Percentiles rank a stretch among this genome's conserved stretches.
phyloP scores from a whole-genome alignment of 2,329 filamentous ascomycete species.

The Aspergillus pseudoviridinutans region DNA sequence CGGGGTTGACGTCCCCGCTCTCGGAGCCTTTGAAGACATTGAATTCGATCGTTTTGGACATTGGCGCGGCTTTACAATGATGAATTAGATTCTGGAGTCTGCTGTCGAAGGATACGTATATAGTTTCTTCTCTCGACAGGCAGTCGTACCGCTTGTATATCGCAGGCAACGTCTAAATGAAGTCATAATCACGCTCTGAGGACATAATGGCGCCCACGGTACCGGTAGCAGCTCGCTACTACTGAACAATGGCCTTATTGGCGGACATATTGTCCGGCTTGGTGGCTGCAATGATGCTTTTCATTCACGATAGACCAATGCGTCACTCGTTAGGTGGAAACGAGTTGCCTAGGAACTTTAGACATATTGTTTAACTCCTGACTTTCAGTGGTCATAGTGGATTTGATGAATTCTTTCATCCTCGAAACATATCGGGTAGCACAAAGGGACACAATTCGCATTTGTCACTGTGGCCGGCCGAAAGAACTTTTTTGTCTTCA shows the following conservation, averaged over 20 bases:
- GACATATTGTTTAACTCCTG: background rate
- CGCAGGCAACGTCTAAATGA: background rate
- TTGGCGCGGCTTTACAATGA: background rate
- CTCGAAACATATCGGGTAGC: too few relatives aligned
- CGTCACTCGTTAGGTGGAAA: background rate
- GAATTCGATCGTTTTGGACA: slow-evolving; percentile 2
- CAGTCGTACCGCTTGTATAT: background rate
- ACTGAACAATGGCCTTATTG: background rate
- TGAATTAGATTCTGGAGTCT: background rate
- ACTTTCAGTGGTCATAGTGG: background rate
- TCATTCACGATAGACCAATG: background rate
- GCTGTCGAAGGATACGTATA: background rate
- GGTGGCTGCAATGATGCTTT: background rate
- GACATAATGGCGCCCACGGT: background rate
- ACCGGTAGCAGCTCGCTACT: background rate
- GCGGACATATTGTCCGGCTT: background rate
- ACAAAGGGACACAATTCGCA: too few relatives aligned
- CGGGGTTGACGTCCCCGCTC: slow-evolving; percentile 11
- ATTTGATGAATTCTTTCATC: too few relatives aligned
- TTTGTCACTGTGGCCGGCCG: too few relatives aligned
- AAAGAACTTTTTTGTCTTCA: background rate
- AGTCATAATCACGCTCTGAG: background rate
- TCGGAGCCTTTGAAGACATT: slow-evolving; percentile 16
- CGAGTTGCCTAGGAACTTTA: background rate
- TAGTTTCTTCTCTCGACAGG: background rate